Conservation (phyloP, 192 early-diverging fungal species). For the Fimicolochytrium jonesii region DNA sequence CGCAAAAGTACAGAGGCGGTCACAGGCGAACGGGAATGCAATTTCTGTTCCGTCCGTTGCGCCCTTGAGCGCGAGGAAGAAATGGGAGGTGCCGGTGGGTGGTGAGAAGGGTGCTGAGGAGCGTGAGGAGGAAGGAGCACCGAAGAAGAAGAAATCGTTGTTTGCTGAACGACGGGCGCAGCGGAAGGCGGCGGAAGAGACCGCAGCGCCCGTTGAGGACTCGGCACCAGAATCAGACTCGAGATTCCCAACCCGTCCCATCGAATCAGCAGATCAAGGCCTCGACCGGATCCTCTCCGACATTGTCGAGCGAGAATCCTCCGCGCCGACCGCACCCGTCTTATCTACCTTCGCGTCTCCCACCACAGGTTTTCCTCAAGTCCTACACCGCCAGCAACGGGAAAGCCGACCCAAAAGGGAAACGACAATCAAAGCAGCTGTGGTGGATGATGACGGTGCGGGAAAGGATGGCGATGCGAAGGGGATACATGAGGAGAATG, state of each 20-base stretch:
- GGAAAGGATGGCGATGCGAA: conserved; percentile 25
- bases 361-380: conserved; percentile 23
- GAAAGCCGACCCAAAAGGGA: neutral
- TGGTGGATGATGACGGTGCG: neutral
- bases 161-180: conserved; percentile 19
- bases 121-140: neutral
- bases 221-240: neutral
- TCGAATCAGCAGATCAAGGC: conserved; percentile 14
- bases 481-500: conserved; percentile 55
- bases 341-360: neutral
- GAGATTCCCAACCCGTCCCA: neutral
- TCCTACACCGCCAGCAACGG: conserved; percentile 20
- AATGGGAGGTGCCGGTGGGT: neutral
- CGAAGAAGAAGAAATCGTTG: conserved; percentile 18
- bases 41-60: neutral
- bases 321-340: neutral
- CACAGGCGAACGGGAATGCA: neutral
- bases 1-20: neutral
- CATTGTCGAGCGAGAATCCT: conserved; percentile 12
- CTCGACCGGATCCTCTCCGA: conserved; percentile 20
- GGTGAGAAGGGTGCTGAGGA: neutral
- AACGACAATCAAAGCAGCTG: neutral
- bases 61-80: neutral
- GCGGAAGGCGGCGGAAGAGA: neutral
- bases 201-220: neutral